Base-by-base conservation (phyloP, 2,329 filamentous ascomycete species). In the Fusarium pseudoanthophilum region DNA sequence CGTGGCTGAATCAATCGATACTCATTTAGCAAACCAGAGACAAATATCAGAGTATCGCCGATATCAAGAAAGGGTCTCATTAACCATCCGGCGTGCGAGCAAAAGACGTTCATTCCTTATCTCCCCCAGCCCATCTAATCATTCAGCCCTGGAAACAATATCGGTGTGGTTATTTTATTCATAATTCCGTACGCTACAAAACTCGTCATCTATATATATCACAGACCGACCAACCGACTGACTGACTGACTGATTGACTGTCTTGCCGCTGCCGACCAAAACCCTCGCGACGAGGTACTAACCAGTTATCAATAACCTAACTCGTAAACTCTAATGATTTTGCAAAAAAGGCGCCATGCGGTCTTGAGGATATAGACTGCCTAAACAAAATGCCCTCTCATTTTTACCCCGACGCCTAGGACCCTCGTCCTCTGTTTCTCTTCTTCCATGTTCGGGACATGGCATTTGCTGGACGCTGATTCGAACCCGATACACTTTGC, bases 331-430 rank as follows among this genome's bases (percentile, higher is more conserved):
- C 64, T 74, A 74, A 32, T 72, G 68, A 32, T 56, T 60, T 72
- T 58, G 68, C 60, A 74, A 72, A 72, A 69, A 69, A 64, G 64
- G 59, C 64, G 68, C 71, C 60, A 45, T 71, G 56, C 39, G 46
- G 64, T 66, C 52, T 74, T 60, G 59, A 72, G 68, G 71, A 72
- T 73, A 74, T 74, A 74, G 58, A 69, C 64, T 72, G 56, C 71
- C 53, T 69, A 74, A 74, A 46, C 71, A 74, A 74, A 72, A 74
- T 62, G 56, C 63, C 64, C 60, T 64, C 63, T 72, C 55, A 20
- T 64, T 74, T 74, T 74, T 72, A 45, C 71, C 60, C 61, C 49
- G 71, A 72, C 67, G 71, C 67, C 71, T 48, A 68, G 70, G 49
- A 62, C 45, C 59, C 42, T 52, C 60, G 64, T 74, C 57, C 43